A percentile compares a stretch with the other conserved stretches of the same genome.
Conservation (phyloP, 169 alveolate species). For the Plasmodium knowlesi region DNA sequence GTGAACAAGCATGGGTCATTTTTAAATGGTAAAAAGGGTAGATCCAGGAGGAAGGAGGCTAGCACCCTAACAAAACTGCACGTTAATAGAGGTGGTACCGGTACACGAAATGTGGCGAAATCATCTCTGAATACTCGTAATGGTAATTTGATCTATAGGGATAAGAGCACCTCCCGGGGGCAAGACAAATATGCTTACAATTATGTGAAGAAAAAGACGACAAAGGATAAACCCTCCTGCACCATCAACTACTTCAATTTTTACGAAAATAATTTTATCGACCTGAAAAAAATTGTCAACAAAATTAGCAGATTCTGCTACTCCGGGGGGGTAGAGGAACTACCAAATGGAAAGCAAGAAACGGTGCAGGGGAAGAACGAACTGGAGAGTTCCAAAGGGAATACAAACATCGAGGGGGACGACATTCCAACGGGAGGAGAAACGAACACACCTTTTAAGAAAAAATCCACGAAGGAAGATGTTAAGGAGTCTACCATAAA, state of each 20-base stretch:
- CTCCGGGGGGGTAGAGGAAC: not conserved
- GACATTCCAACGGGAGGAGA: not conserved
- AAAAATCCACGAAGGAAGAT: not conserved
- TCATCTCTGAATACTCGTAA: not conserved
- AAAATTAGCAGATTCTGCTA: not conserved
- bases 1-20: not conserved
- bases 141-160: not conserved
- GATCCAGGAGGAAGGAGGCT: not conserved
- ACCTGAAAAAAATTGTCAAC: slow-evolving; percentile 26
- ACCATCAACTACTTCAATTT: slow-evolving; percentile 38
- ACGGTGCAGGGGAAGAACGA: not conserved
- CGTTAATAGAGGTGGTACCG: not conserved
- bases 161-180: not conserved
- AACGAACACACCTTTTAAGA: not conserved
- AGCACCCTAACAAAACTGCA: not conserved
- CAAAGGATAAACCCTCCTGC: not conserved
- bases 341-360: not conserved
- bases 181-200: not conserved
- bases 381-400: not conserved
- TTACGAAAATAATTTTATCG: slow-evolving; percentile 70
- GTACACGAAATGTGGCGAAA: not conserved
- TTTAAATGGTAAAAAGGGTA: not conserved
- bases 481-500: not conserved
- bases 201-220: not conserved
- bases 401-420: not conserved